A percentile compares a stretch with the other conserved stretches of the same genome.
Conservation (phyloP, 1,284 basidiomycete species). For the Prillingera fragicola region DNA sequence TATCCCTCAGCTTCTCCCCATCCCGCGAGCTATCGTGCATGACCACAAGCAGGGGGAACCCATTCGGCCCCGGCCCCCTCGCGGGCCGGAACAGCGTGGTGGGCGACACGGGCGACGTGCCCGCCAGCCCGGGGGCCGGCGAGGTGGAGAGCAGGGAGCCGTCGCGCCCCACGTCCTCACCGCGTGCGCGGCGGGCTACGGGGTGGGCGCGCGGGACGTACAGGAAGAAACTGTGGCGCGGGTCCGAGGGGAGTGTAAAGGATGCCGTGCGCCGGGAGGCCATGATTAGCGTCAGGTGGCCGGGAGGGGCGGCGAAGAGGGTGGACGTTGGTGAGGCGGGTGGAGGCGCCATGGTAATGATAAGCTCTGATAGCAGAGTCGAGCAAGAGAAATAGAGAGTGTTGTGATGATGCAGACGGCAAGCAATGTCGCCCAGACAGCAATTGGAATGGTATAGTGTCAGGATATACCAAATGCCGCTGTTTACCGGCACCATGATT, state of each 20-base stretch:
- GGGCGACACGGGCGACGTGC: too few species aligned
- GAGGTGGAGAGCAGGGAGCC: background rate
- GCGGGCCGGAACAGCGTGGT: too few species aligned
- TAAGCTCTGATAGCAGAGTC: too few species aligned
- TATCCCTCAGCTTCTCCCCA: slow-evolving; percentile 11
- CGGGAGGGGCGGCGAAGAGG: slow-evolving; percentile 11
- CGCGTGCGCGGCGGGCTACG: slow-evolving; percentile 11
- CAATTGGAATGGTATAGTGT: too few species aligned
- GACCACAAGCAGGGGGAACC: slow-evolving; percentile 15
- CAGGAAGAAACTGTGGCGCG: slow-evolving; percentile 15
- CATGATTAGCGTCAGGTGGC: slow-evolving; percentile 15
- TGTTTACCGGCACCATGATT: too few species aligned
- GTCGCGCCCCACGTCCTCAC: slow-evolving; percentile 10
- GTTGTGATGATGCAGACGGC: too few species aligned
- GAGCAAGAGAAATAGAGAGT: too few species aligned
- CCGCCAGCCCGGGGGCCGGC: too few species aligned
- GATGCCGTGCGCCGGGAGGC: slow-evolving; percentile 10
- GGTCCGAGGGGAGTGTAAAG: slow-evolving; percentile 8
- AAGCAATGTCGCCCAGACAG: too few species aligned
- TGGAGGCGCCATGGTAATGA: too few species aligned
- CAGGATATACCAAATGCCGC: too few species aligned
- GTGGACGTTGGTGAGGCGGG: too few species aligned
- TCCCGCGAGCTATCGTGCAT: slow-evolving; percentile 17
- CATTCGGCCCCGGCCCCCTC: background rate
- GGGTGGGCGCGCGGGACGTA: slow-evolving; percentile 17